Evolutionary conservation across 208 protist species (phyloP).

Genomic region (Trypanosomatidae sp.): DNA sequence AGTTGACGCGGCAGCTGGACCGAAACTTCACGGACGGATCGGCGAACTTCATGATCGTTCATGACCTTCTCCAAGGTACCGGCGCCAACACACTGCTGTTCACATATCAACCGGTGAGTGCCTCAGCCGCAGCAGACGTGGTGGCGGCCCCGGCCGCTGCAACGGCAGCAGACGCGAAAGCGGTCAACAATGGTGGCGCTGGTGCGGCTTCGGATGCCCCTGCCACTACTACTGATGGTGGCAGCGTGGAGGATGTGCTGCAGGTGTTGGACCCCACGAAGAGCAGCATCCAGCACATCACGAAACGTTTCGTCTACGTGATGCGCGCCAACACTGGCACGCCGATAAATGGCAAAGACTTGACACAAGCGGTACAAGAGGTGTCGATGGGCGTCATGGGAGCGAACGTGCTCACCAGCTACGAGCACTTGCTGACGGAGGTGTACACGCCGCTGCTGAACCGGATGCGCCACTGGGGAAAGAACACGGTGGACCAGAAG

Average conservation of each 20-base stretch:
- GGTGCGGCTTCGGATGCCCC: conserved; percentile 5
- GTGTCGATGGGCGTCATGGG: conserved; percentile 86
- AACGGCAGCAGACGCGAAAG: conserved; percentile 8
- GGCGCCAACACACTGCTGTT: conserved; percentile 83
- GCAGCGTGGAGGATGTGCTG: conserved; percentile 56
- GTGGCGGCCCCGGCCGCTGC: neutral
- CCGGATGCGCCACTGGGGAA: conserved; percentile 80
- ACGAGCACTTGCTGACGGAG: conserved; percentile 89
- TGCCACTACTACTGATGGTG: conserved; percentile 2
- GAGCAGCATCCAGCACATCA: conserved; percentile 59
- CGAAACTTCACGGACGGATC: conserved; percentile 82
- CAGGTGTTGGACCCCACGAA: conserved; percentile 66
- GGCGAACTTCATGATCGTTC: conserved; percentile 82
- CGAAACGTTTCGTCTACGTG: conserved; percentile 82
- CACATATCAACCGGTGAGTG: conserved; percentile 65
- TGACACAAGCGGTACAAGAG: conserved; percentile 77
- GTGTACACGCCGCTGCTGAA: conserved; percentile 93
- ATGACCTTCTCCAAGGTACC: conserved; percentile 81
- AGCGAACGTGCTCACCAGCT: conserved; percentile 80
- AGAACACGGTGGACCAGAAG: conserved; percentile 81
- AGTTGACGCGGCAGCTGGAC: conserved; percentile 69
- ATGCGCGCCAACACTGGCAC: conserved; percentile 57
- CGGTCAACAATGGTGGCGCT: neutral
- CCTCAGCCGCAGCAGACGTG: conserved; percentile 8
- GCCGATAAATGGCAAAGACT: conserved; percentile 77